phyloP scores from a whole-genome alignment of 139 green algal species.

The Micractinium sp. region DNA sequence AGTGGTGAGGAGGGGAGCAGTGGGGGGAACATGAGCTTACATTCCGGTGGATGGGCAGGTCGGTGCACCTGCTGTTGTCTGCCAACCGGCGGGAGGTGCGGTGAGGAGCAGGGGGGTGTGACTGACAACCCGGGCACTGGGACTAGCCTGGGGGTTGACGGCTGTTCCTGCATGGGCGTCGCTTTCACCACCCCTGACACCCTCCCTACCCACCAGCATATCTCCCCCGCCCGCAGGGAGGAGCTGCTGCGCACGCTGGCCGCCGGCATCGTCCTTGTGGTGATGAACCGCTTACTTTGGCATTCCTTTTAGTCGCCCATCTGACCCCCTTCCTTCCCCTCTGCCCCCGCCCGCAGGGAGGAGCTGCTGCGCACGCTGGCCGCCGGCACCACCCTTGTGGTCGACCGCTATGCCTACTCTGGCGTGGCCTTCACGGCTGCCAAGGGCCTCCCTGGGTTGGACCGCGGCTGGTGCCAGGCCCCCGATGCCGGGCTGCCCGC shows the following conservation, averaged over 20 bases:
- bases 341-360: constrained; percentile 38
- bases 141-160: too few relatives aligned
- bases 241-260: neutral
- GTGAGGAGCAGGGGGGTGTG: constrained; percentile 33
- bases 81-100: constrained; percentile 95
- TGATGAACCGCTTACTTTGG: too few relatives aligned
- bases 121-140: too few relatives aligned
- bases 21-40: neutral
- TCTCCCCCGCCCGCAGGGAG: too few relatives aligned
- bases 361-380: constrained; percentile 69
- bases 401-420: constrained; percentile 94
- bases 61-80: constrained; percentile 93
- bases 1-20: neutral
- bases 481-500: constrained; percentile 79
- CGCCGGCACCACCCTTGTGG: constrained; percentile 85
- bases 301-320: too few relatives aligned
- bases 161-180: too few relatives aligned
- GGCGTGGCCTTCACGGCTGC: constrained; percentile 92
- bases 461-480: constrained; percentile 79
- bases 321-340: too few relatives aligned
- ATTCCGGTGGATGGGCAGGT: too few relatives aligned
- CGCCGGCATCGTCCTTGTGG: neutral
- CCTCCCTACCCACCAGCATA: too few relatives aligned
- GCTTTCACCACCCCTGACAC: too few relatives aligned
- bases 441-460: constrained; percentile 77